Evolutionary conservation across 176 grass and related monocot genomes (phyloP).

Genomic region (Lolium multiflorum): DNA sequence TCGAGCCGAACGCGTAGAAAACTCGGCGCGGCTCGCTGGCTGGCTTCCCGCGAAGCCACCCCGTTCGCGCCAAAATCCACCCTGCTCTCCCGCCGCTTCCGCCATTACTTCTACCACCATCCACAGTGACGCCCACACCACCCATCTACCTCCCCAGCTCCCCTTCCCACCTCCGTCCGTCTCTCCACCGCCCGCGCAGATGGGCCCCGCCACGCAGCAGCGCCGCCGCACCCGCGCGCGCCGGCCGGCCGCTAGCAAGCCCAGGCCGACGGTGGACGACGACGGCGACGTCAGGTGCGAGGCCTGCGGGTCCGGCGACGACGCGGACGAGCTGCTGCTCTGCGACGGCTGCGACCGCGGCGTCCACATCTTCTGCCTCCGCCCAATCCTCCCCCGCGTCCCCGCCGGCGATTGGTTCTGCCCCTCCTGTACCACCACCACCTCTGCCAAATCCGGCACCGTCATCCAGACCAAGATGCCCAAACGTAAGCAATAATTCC

Average conservation of each 20-base stretch:
- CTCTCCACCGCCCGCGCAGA: neutral
- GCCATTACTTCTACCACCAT: conserved; percentile 20
- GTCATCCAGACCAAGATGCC: conserved; percentile 51
- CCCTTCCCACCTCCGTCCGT: too few relatives aligned
- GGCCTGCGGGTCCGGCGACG: conserved; percentile 73
- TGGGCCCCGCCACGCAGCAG: conserved; percentile 44
- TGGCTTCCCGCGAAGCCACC: conserved; percentile 46
- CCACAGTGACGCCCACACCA: neutral
- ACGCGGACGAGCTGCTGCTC: conserved; percentile 72
- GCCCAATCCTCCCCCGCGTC: conserved; percentile 80
- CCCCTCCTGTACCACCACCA: conserved; percentile 53
- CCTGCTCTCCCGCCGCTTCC: conserved; percentile 28
- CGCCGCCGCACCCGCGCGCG: conserved; percentile 56
- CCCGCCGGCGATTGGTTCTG: conserved; percentile 88
- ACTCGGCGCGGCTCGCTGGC: neutral
- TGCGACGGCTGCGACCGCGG: conserved; percentile 86
- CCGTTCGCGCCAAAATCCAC: conserved; percentile 47
- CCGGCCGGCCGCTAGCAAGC: neutral
- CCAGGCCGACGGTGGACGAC: neutral
- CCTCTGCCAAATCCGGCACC: conserved; percentile 16
- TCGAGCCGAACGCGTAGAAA: too few relatives aligned
- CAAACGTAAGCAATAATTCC: conserved; percentile 44
- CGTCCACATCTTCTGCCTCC: conserved; percentile 95
- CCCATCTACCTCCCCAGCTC: neutral
- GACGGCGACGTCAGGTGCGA: conserved; percentile 56